phyloP scores from a whole-genome alignment of 805 yeast genomes.

The Hanseniaspora thailandica region DNA sequence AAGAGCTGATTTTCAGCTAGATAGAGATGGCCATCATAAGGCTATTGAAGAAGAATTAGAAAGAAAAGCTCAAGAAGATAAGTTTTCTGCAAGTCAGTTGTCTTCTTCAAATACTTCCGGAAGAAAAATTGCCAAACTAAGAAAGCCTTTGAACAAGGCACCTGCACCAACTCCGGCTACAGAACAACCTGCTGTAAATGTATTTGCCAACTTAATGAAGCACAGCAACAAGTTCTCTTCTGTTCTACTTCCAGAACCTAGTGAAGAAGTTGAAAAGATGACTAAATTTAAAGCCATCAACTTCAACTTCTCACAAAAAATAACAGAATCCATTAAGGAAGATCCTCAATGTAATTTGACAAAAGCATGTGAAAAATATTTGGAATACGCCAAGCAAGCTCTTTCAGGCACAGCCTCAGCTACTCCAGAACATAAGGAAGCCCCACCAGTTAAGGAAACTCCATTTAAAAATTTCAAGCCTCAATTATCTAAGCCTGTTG shows the following conservation, averaged over 20 bases:
- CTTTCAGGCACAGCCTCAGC: not conserved
- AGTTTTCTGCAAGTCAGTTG: constrained; percentile 27
- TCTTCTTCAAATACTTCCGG: constrained; percentile 58
- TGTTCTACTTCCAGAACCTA: not conserved
- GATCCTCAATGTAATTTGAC: constrained; percentile 47
- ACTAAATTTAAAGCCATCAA: constrained; percentile 55
- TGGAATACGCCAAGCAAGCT: constrained; percentile 29
- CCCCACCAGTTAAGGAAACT: not conserved
- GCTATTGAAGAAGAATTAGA: constrained; percentile 24
- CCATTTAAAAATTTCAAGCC: constrained; percentile 10
- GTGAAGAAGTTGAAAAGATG: constrained; percentile 27
- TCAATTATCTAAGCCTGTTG: constrained; percentile 18
- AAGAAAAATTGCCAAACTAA: constrained; percentile 58
- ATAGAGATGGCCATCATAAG: constrained; percentile 35
- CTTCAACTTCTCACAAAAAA: constrained; percentile 41
- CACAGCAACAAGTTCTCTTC: constrained; percentile 3
- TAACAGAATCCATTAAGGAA: constrained; percentile 32
- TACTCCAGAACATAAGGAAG: not conserved
- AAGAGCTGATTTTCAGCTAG: constrained; percentile 52
- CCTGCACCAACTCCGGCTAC: constrained; percentile 12
- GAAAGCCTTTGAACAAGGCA: constrained; percentile 19
- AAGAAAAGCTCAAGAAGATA: constrained; percentile 26
- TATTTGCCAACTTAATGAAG: not conserved
- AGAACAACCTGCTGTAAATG: constrained; percentile 9
- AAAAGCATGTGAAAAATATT: constrained; percentile 47